Percentiles rank a stretch among this genome's conserved stretches.
Evolutionary conservation across 768 basidiomycete species (phyloP).

Genomic region (Mycena haematopus): DNA sequence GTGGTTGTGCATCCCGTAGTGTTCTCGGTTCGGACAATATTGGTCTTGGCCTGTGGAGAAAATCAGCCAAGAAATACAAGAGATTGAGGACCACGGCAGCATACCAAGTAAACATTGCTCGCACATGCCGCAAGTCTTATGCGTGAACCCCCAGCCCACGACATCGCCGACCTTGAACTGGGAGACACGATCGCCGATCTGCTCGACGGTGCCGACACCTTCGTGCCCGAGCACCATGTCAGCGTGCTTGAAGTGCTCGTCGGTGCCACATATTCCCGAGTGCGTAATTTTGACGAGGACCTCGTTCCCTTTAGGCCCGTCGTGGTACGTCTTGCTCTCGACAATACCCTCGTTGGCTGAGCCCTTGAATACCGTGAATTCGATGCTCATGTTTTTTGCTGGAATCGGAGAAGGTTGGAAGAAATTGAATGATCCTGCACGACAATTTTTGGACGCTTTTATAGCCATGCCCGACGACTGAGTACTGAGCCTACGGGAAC

Average conservation of each 20-base stretch:
- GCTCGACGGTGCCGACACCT: conserved; percentile 8
- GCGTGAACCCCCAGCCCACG: conserved; percentile 32
- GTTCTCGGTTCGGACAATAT: conserved; percentile 22
- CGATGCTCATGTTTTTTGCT: conserved; percentile 8
- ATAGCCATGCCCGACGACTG: too few relatives aligned
- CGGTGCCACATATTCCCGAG: conserved; percentile 45
- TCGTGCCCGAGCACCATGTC: conserved; percentile 45
- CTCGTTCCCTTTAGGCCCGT: conserved; percentile 27
- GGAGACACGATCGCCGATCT: conserved; percentile 14
- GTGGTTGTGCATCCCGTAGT: conserved; percentile 39
- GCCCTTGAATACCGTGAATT: conserved; percentile 41
- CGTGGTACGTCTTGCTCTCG: conserved; percentile 24
- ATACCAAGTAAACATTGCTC: conserved; percentile 39
- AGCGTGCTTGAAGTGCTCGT: conserved; percentile 39
- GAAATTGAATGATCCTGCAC: neutral
- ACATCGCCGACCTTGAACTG: conserved; percentile 22
- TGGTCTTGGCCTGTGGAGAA: conserved; percentile 15
- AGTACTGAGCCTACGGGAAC: too few relatives aligned
- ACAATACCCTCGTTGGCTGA: conserved; percentile 24
- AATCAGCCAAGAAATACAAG: neutral
- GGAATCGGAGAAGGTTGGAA: neutral
- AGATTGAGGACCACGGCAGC: neutral
- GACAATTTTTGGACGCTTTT: neutral
- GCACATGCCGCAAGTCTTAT: conserved; percentile 40
- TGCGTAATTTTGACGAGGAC: conserved; percentile 27